Evolutionary conservation across 73 alveolate species (phyloP), one percentile per base, ranked within the genome.

Genomic region (Paramecium sexaurelia): DNA sequence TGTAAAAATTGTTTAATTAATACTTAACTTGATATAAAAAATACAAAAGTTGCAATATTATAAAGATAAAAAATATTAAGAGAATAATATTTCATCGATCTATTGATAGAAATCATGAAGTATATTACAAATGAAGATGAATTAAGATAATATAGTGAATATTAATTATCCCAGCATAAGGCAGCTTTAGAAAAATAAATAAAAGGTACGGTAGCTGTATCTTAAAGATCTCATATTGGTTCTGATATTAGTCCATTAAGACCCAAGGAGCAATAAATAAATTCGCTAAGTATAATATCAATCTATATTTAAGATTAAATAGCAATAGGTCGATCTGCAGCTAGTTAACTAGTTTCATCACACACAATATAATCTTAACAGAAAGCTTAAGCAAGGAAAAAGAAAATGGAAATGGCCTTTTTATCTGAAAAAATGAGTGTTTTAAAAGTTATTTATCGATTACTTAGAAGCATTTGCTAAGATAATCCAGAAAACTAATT

Each of bases 61-160:
- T 56, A 55, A 20, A 88, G 94, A 69, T 41, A 88, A 17, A 88
- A 88, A 32, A 82, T 88, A 24, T 26, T 88, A 17, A 43, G 61
- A n/a, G 94, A 88, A 43, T 88, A 88, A 40, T 88, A 68, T 71
- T 88, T 68, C n/a, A 88, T 88, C 1, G 94, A 88, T 88, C 45
- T 88, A 10, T 56, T 88, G 6, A 68, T 88, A 8, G 78, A 61
- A 40, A 75, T 88, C n/a, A 75, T 88, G 78, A 88, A 88, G 71
- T 75, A 41, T 7, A 43, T 88, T 11, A 75, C 87, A 2, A 61
- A 75, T 13, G 87, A 88, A 43, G 69, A 69, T 32, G 94, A 88
- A 69, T 41, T 88, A 88, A 56, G 73, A 43, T 45, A 45, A 78
- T 78, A 78, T 78, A 37, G 71, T 78, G 90, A 78, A 43, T 78